phyloP scores from a whole-genome alignment of 106 monocot genomes.

The Phalaenopsis aphrodite region DNA sequence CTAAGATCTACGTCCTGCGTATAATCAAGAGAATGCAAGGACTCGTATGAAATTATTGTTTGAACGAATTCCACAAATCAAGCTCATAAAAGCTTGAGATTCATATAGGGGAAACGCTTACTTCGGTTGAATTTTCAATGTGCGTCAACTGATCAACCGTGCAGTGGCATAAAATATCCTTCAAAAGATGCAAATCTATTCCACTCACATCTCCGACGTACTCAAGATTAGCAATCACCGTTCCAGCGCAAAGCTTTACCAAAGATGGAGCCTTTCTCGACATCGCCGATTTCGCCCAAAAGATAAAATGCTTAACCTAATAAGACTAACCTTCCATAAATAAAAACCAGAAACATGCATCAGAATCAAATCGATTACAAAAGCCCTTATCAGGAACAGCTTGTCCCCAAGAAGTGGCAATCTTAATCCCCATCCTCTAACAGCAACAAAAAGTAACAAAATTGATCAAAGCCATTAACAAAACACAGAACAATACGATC shows the following conservation, averaged over 20 bases:
- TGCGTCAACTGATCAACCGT: conserved; percentile 52
- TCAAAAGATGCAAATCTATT: conserved; percentile 42
- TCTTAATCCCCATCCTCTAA: background rate
- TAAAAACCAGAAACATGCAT: background rate
- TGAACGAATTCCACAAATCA: background rate
- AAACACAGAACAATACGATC: background rate
- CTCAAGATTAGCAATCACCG: conserved; percentile 60
- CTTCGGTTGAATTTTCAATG: conserved; percentile 62
- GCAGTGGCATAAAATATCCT: conserved; percentile 76
- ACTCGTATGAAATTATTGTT: background rate
- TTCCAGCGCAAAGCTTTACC: conserved; percentile 53
- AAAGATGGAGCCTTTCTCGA: conserved; percentile 36
- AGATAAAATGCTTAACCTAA: background rate
- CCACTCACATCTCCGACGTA: conserved; percentile 70
- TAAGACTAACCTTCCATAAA: background rate
- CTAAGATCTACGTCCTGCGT: conserved; percentile 75
- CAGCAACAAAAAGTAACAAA: background rate
- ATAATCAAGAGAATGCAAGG: conserved; percentile 1
- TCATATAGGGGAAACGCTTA: conserved; percentile 12
- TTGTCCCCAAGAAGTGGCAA: background rate
- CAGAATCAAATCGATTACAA: background rate
- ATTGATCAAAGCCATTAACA: background rate
- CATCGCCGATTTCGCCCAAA: conserved; percentile 2
- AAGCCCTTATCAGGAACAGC: background rate
- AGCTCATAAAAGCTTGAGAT: background rate